Percentiles rank a stretch among this genome's conserved stretches.
These are phyloP conservation scores for Lipomyces starkeyi DNA, from an alignment of 805 yeast genomes.

Conservation along the genomic window DNA sequence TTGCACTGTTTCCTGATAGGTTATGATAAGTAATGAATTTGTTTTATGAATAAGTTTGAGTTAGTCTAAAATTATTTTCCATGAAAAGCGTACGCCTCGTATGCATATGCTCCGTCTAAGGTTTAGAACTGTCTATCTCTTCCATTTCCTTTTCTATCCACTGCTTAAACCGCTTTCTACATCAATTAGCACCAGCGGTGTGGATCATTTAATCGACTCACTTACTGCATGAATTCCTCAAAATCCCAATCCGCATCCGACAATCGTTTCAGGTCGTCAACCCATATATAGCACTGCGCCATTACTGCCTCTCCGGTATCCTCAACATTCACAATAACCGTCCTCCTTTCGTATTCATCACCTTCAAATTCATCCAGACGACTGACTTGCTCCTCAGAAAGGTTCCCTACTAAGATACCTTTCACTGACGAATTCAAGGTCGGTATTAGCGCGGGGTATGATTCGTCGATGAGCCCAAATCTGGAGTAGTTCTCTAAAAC, in stretches of 20 bases:
- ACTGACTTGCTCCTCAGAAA: constrained; percentile 24
- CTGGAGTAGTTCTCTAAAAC: constrained; percentile 24
- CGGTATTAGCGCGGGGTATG: constrained; percentile 37
- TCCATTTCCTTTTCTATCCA: constrained; percentile 30
- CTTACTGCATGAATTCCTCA: constrained; percentile 32
- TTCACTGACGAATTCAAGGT: constrained; percentile 12
- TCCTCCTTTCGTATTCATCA: constrained; percentile 37
- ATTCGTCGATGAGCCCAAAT: constrained; percentile 30
- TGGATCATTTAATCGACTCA: not conserved
- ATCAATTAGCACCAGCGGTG: not conserved
- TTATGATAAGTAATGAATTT: not conserved
- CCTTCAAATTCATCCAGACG: constrained; percentile 41
- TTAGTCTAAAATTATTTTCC: constrained; percentile 1
- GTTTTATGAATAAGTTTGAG: constrained; percentile 1
- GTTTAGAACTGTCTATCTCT: not conserved
- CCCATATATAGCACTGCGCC: constrained; percentile 39
- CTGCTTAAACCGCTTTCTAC: constrained; percentile 13
- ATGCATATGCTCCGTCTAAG: not conserved
- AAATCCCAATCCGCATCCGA: constrained; percentile 37
- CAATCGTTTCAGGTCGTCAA: constrained; percentile 29
- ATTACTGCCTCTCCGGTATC: constrained; percentile 7
- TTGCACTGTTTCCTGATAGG: not conserved
- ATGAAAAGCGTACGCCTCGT: not conserved
- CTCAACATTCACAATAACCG: constrained; percentile 19
- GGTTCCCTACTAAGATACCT: constrained; percentile 36